These are phyloP conservation scores for Chytridiales sp. DNA, from an alignment of 371 early-diverging fungal species.

Conservation along the genomic window DNA sequence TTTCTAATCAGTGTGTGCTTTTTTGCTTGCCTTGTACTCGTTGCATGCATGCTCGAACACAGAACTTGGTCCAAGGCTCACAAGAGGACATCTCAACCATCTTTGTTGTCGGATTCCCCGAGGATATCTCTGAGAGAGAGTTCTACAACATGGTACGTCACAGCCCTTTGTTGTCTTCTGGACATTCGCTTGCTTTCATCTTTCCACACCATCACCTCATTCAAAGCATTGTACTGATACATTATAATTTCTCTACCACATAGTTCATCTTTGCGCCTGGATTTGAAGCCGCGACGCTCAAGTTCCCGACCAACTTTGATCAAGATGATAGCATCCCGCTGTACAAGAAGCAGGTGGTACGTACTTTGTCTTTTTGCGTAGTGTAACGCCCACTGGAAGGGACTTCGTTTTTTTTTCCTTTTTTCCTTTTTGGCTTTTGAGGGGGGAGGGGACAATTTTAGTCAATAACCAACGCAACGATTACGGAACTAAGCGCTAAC, in stretches of 20 bases:
- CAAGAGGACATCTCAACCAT: slow-evolving; percentile 80
- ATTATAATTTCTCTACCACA: neutral
- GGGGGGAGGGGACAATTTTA: no score
- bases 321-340: slow-evolving; percentile 45
- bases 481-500: neutral
- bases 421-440: neutral
- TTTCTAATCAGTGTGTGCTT: no score
- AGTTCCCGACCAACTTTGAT: slow-evolving; percentile 63
- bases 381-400: neutral
- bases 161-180: no score
- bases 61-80: no score
- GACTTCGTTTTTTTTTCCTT: neutral
- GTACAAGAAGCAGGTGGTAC: slow-evolving; percentile 82
- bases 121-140: slow-evolving; percentile 95
- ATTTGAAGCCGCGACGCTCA: slow-evolving; percentile 92
- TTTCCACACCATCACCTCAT: neutral
- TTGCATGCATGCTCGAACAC: no score
- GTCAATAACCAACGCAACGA: no score
- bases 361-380: slow-evolving; percentile 22
- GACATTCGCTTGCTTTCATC: no score
- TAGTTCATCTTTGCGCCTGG: slow-evolving; percentile 90
- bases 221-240: neutral
- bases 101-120: slow-evolving; percentile 97
- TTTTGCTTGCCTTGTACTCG: no score
- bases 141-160: slow-evolving; percentile 82